Base-by-base conservation (phyloP, 305 asterid genomes). In the Petunia hybrid region DNA sequence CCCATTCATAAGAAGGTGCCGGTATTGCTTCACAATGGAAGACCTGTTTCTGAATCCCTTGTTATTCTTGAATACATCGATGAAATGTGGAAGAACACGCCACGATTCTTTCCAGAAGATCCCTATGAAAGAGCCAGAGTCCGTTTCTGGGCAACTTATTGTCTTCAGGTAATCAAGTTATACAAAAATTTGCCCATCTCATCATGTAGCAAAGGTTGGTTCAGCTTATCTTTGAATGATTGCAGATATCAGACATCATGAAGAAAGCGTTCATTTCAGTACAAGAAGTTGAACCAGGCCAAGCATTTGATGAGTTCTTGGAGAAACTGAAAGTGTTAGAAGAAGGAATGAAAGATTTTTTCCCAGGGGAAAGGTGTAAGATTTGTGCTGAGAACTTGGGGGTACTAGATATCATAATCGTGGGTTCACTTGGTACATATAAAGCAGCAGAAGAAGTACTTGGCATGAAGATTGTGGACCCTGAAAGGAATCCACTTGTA, bases 1-100 rank as follows among this genome's bases (percentile, higher is more conserved):
- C 86, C 84, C 14, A 57, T 84, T 3, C 4, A 83, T 80, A 85
- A 87, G 81, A 87, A 84, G 53, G 80, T 84, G 10, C 86, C 82
- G 0, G 51, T 86, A 39, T 57, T 86, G 2, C 83, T 84, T 65
- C 89, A 84, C 82, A 39, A 78, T 40, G 87, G 86, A 9, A 82
- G 73, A 62, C 87, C 85, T 22, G 56, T 87, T 10, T 73, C 35
- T 2, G 88, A 87, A 64, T 87, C 88, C 2, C 81, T 78, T 2
- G 78, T 83, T 22, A 85, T 87, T 77, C 83, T 87, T 53, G 85
- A 87, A 48, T 87, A 85, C 36, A 85, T 87, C 67, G 88, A 87
- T 62, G 85, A 87, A 61, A 76, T 81, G 0, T 85, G 85, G 86
- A 83, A 53, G 1, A 62, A 80, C 8, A 35, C 12, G 35, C 86